These are phyloP conservation scores for Xylaria sp. DNA, from an alignment of 2,329 filamentous ascomycete species.

Conservation along the genomic window DNA sequence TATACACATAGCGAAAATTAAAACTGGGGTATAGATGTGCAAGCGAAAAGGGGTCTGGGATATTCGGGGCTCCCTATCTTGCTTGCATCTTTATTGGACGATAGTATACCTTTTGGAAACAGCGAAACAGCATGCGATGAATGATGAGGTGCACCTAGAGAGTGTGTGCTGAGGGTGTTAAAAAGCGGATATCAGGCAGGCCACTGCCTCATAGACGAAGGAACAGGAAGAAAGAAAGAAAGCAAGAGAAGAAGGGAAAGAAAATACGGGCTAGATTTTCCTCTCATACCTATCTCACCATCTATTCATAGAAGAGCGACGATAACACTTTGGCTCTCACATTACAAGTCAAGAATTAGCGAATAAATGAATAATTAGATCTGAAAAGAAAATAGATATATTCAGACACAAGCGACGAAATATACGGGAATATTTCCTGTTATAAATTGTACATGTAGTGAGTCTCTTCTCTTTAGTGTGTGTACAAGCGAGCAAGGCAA, in stretches of 20 bases:
- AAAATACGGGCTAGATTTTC: not conserved
- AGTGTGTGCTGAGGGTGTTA: too few species aligned
- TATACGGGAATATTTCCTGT: too few species aligned
- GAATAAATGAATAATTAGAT: too few species aligned
- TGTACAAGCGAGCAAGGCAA: not conserved
- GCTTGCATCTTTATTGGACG: not conserved
- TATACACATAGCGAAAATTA: not conserved
- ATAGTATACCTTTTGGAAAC: not conserved
- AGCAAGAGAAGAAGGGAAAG: not conserved
- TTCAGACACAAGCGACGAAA: too few species aligned
- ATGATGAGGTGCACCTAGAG: too few species aligned
- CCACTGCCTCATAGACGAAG: conserved; percentile 10
- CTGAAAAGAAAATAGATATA: too few species aligned
- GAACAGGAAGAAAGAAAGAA: not conserved
- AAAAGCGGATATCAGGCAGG: not conserved
- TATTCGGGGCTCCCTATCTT: not conserved
- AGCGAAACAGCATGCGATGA: not conserved
- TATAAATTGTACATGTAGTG: too few species aligned
- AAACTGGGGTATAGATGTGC: not conserved
- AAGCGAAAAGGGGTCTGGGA: not conserved
- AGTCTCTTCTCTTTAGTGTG: not conserved
- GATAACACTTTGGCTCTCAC: not conserved
- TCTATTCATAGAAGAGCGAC: not conserved
- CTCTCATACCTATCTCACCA: not conserved
- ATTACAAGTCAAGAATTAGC: too few species aligned